Evolutionary conservation across 208 protist genomes (phyloP), one percentile per base, ranked within the genome.

Genomic region (Novymonas esmeraldas): DNA sequence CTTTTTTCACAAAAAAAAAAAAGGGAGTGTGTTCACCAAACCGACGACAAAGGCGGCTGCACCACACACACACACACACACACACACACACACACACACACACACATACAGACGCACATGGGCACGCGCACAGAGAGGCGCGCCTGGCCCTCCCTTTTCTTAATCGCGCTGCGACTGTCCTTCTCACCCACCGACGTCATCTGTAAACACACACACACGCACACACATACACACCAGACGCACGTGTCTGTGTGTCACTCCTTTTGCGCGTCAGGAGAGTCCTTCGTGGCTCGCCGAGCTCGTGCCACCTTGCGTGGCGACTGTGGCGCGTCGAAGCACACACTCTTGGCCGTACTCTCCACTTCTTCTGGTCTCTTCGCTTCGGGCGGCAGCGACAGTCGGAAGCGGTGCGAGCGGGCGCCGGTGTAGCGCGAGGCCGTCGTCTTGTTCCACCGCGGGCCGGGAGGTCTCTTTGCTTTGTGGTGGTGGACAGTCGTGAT

Each of bases 291-390:
- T 34, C 75, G 78, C 26, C 69, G 65, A 26, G 85, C 59, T 2
- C 85, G 70, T 1, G 81, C 75, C 34, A 90, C 85, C 58, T 90
- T 90, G 13, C 85, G 70, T 3, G 85, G 85, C 1, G 70, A 49
- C 31, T 72, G 66, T 26, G 84, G 81, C 2, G 80, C 81, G 13
- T 84, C 62, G 41, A 90, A 79, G 41, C 26, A n/a, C n/a, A n/a
- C n/a, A n/a, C n/a, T n/a, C n/a, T n/a, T n/a, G n/a, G n/a, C n/a
- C n/a, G 18, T 20, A 13, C 20, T 6, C n/a, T 20, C 50, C 22
- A 7, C 14, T 22, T 16, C 31, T 44, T 33, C 39, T 0, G 16
- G 22, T 61, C 29, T 0, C 39, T n/a, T 24, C 1, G 51, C 60
- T 13, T 55, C 59, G 13, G 54, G 52, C 38, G 69, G 69, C 24